phyloP scores from a whole-genome alignment of 108 stramenopile genomes.

The Nitzschia sp. region DNA sequence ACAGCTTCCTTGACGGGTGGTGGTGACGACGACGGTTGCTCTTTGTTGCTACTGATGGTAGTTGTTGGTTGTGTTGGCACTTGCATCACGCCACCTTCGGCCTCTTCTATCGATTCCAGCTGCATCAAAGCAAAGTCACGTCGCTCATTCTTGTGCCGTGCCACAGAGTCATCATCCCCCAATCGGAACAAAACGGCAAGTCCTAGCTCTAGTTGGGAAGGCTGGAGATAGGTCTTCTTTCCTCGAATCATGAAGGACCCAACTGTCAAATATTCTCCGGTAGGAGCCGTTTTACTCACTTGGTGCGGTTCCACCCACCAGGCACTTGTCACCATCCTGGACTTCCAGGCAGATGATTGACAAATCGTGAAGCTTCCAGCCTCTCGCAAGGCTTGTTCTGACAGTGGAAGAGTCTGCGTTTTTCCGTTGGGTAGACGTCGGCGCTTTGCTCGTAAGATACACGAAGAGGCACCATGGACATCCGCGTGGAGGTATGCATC shows the following conservation, averaged over 20 bases:
- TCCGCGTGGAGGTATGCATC: slow-evolving; percentile 98
- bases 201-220: slow-evolving; percentile 92
- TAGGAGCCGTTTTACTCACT: slow-evolving; percentile 94
- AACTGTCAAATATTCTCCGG: slow-evolving; percentile 94
- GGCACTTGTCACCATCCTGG: slow-evolving; percentile 84
- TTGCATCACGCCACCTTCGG: not conserved
- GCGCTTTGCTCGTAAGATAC: slow-evolving; percentile 86
- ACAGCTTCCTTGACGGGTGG: not conserved
- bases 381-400: slow-evolving; percentile 79
- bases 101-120: slow-evolving; percentile 36
- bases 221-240: slow-evolving; percentile 93
- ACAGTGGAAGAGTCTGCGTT: slow-evolving; percentile 70
- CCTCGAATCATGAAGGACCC: slow-evolving; percentile 97
- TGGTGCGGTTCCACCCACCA: slow-evolving; percentile 96
- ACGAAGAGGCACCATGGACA: slow-evolving; percentile 92
- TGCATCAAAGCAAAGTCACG: slow-evolving; percentile 78
- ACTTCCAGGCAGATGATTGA: slow-evolving; percentile 89
- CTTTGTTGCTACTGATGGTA: not conserved
- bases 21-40: not conserved
- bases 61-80: not conserved
- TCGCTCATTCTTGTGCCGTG: slow-evolving; percentile 87
- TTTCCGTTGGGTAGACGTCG: slow-evolving; percentile 51
- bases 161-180: slow-evolving; percentile 83
- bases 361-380: slow-evolving; percentile 89
- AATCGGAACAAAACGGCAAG: slow-evolving; percentile 89